phyloP scores from a whole-genome alignment of 805 yeast species.

The Candida alai region DNA sequence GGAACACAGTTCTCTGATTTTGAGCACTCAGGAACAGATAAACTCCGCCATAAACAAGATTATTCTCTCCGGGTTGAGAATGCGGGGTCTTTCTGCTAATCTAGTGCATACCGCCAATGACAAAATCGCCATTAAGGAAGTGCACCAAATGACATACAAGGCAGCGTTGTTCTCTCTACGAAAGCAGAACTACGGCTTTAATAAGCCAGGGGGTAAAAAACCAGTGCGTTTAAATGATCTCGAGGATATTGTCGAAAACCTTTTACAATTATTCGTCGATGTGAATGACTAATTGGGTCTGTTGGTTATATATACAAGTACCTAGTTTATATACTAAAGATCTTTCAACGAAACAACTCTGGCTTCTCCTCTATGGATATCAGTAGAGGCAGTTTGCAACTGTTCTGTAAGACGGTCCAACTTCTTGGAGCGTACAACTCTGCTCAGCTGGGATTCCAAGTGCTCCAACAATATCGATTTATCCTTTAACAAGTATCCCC shows the following conservation, averaged over 20 bases:
- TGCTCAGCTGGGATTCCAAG: constrained; percentile 15
- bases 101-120: constrained; percentile 23
- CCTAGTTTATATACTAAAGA: constrained; percentile 15
- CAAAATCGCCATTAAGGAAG: constrained; percentile 33
- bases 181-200: constrained; percentile 30
- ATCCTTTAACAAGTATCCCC: constrained; percentile 66
- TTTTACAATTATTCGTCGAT: constrained; percentile 36
- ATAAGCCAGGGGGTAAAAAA: constrained; percentile 9
- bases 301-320: constrained; percentile 1
- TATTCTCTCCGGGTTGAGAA: constrained; percentile 38
- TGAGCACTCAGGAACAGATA: constrained; percentile 27
- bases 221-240: constrained; percentile 26
- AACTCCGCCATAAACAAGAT: constrained; percentile 30
- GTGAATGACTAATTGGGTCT: constrained; percentile 9
- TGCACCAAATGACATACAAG: constrained; percentile 38
- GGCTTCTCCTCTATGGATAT: no score
- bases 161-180: constrained; percentile 37
- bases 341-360: constrained; percentile 18
- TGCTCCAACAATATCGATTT: constrained; percentile 37
- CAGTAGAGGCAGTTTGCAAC: constrained; percentile 30
- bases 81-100: constrained; percentile 33
- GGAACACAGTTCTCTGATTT: constrained; percentile 13
- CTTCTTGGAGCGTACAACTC: constrained; percentile 14
- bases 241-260: constrained; percentile 38
- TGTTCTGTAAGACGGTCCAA: constrained; percentile 32